Base-by-base conservation (phyloP, 352 stramenopile genomes). In the Phytophthora brassicae region DNA sequence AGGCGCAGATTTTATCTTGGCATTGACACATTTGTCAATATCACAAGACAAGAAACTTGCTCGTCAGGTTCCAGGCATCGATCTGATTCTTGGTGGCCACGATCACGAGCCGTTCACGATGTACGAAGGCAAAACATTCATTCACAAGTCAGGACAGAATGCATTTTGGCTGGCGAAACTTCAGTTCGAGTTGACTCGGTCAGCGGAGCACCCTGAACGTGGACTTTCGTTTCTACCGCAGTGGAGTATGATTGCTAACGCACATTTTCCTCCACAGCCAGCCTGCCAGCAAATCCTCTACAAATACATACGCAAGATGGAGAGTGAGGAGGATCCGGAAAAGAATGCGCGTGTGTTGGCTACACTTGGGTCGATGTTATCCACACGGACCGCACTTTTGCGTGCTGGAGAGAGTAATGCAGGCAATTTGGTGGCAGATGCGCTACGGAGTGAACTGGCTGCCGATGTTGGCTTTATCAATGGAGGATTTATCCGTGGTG, bases 131-230 rank as follows among this genome's bases (percentile, higher is more conserved):
- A 77, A 88, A 22, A 94, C 88, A 1, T 77, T 97, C 33, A 88
- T 97, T 29, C 90, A 96, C 78, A 97, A 97, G 61, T 95, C 83
- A 33, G 89, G 89, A 7, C 86, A 94, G 60, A 94, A 96, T 54
- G 86, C 78, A 6, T 86, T 93, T 26, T 97, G 88, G 88, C 72
- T 97, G 26, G 89, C 75, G 0, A 81, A 72, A 12, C 75, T 97
- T 23, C 79, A 96, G 50, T 79, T 96, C 49, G 68, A 86, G 23
- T 60, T 96, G 19, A 74, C 56, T 23, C 80, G 83, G 47, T 74
- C 56, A 12, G 41, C 43, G 3, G 35, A 60, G 11, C 54, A 86
- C 35, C 75, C 70, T 4, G 75, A 85, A 35, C 72, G 72, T 17
- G 77, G 78, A 45, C 56, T 89, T 9, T 49, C 55, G 2, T 49